These are phyloP conservation scores for Fibroporia radiculosa DNA, from an alignment of 768 basidiomycete species.

Conservation along the genomic window DNA sequence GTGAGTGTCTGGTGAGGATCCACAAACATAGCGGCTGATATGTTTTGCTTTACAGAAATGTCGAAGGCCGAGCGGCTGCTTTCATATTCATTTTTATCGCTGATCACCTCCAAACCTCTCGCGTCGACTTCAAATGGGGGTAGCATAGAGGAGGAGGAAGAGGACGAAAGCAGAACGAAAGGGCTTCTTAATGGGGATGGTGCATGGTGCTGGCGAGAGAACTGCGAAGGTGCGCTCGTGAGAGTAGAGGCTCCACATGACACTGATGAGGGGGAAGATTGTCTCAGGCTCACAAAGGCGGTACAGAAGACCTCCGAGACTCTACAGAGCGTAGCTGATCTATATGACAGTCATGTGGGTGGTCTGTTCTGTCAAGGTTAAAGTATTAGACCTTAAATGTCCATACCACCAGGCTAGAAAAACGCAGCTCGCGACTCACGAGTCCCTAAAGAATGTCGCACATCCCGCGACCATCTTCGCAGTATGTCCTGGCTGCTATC, in stretches of 20 bases:
- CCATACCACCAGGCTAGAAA: conserved; percentile 50
- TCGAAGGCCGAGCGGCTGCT: conserved; percentile 68
- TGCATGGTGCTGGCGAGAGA: conserved; percentile 85
- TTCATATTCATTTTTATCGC: conserved; percentile 64
- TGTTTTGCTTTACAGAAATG: conserved; percentile 51
- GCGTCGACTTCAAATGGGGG: conserved; percentile 35
- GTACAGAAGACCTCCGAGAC: conserved; percentile 70
- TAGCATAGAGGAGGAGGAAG: conserved; percentile 35
- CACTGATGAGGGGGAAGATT: conserved; percentile 36
- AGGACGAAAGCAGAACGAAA: conserved; percentile 31
- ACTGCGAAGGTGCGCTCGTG: conserved; percentile 48
- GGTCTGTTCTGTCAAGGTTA: background rate
- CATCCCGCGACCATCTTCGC: conserved; percentile 71
- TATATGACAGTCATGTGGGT: conserved; percentile 73
- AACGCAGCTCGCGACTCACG: conserved; percentile 67
- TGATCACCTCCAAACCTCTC: conserved; percentile 64
- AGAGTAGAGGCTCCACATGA: background rate
- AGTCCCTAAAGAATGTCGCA: conserved; percentile 65
- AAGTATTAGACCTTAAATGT: background rate
- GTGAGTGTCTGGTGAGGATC: conserved; percentile 29
- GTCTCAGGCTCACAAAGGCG: conserved; percentile 70
- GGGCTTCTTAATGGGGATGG: conserved; percentile 63
- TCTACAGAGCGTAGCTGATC: conserved; percentile 64
- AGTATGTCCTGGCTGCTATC: conserved; percentile 27
- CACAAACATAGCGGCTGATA: too few relatives aligned